Evolutionary conservation across 805 yeast genomes (phyloP).

Genomic region (Candida broadrunensis): DNA sequence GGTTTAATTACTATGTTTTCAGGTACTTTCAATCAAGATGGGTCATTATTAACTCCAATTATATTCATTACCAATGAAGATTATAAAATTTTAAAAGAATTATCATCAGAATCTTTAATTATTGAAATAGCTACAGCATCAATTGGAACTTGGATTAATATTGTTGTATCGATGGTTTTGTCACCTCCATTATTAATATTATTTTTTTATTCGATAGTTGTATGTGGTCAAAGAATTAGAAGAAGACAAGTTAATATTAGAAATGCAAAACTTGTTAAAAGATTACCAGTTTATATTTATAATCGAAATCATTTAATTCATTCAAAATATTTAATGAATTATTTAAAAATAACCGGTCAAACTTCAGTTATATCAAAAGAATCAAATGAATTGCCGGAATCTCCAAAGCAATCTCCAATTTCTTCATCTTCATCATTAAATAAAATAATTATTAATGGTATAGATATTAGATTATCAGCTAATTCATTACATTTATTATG

Average conservation of each 20-base stretch:
- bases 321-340: slow-evolving; percentile 20
- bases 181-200: slow-evolving; percentile 41
- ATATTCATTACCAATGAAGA: slow-evolving; percentile 49
- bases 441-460: slow-evolving; percentile 41
- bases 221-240: slow-evolving; percentile 25
- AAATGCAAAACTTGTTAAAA: slow-evolving; percentile 31
- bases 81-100: slow-evolving; percentile 19
- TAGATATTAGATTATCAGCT: slow-evolving; percentile 23
- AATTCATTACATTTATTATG: slow-evolving; percentile 18
- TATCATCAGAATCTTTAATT: slow-evolving; percentile 4
- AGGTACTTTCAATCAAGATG: slow-evolving; percentile 39
- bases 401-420: slow-evolving; percentile 11
- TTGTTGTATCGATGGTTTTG: slow-evolving; percentile 38
- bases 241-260: slow-evolving; percentile 21
- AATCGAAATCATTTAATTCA: slow-evolving; percentile 33
- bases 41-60: slow-evolving; percentile 42
- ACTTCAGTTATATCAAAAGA: slow-evolving; percentile 8
- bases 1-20: slow-evolving; percentile 58
- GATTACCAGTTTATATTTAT: slow-evolving; percentile 37
- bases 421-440: slow-evolving; percentile 25
- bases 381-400: slow-evolving; percentile 4
- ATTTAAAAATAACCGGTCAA: slow-evolving; percentile 31
- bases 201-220: slow-evolving; percentile 28
- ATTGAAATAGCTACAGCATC: slow-evolving; percentile 29
- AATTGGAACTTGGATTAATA: slow-evolving; percentile 35